Percentiles rank a stretch among this genome's conserved stretches.
Evolutionary conservation across 1,139 yeast genomes (phyloP).

Genomic region (Geotrichum bryndzae): DNA sequence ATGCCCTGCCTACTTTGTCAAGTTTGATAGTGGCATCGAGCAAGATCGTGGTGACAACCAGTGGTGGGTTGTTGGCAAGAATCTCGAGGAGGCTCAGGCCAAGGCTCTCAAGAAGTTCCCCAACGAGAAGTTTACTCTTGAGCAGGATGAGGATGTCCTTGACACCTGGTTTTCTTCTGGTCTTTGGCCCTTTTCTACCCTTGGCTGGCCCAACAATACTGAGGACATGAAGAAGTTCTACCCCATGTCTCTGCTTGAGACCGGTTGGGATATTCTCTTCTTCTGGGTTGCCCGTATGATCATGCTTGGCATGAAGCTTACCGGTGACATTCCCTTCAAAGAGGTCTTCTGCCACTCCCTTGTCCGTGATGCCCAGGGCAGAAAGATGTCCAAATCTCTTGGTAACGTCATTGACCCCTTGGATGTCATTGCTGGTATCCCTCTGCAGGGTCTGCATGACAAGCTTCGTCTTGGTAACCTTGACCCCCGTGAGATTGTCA

Average conservation of each 20-base stretch:
- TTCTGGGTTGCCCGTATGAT: slow-evolving; percentile 99
- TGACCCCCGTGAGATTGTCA: slow-evolving; percentile 81
- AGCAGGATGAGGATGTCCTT: slow-evolving; percentile 95
- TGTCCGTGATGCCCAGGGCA: slow-evolving; percentile 98
- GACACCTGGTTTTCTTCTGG: slow-evolving; percentile 99
- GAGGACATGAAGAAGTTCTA: slow-evolving; percentile 69
- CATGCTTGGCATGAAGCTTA: slow-evolving; percentile 79
- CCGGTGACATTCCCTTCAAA: slow-evolving; percentile 86
- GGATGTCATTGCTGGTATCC: slow-evolving; percentile 86
- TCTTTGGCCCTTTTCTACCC: slow-evolving; percentile 93
- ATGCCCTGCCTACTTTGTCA: slow-evolving; percentile 90
- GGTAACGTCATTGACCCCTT: slow-evolving; percentile 96
- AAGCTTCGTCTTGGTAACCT: slow-evolving; percentile 76
- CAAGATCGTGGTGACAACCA: slow-evolving; percentile 58
- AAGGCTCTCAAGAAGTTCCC: slow-evolving; percentile 77
- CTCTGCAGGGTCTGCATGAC: slow-evolving; percentile 71
- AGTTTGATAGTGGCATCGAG: slow-evolving; percentile 38
- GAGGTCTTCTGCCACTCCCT: slow-evolving; percentile 98
- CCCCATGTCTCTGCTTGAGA: slow-evolving; percentile 91
- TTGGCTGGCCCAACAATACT: slow-evolving; percentile 88
- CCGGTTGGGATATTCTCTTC: slow-evolving; percentile 98
- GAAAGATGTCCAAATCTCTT: slow-evolving; percentile 96
- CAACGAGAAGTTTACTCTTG: slow-evolving; percentile 61
- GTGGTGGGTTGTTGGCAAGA: slow-evolving; percentile 90
- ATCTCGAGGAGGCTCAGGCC: slow-evolving; percentile 69